phyloP scores from a whole-genome alignment of 768 basidiomycete genomes.

The Pulveroboletus sp. region DNA sequence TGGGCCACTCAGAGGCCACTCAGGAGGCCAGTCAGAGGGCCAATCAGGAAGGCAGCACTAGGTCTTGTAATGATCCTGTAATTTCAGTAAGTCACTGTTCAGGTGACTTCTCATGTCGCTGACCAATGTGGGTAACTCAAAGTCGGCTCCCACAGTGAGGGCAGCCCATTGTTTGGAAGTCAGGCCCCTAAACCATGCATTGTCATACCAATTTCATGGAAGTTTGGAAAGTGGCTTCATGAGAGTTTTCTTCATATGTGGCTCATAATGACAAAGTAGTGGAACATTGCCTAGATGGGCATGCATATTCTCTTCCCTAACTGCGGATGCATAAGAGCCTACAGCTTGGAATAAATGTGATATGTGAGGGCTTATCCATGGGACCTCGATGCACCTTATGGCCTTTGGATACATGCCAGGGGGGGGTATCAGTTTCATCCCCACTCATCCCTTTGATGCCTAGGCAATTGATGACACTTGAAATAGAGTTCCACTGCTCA shows the following conservation, averaged over 20 bases:
- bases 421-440: constrained; percentile 3
- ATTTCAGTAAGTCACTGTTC: too few relatives aligned
- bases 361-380: not conserved
- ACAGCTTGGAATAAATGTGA: not conserved
- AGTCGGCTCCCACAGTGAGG: too few relatives aligned
- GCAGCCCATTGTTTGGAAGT: too few relatives aligned
- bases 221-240: not conserved
- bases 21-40: too few relatives aligned
- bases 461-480: not conserved
- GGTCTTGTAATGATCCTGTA: too few relatives aligned
- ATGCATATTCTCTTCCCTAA: not conserved
- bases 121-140: too few relatives aligned
- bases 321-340: not conserved
- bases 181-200: not conserved
- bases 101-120: too few relatives aligned
- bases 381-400: not conserved
- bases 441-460: constrained; percentile 7
- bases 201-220: constrained; percentile 5
- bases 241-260: not conserved
- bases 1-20: too few relatives aligned
- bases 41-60: too few relatives aligned
- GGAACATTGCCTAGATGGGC: not conserved
- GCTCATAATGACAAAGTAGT: not conserved
- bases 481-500: not conserved
- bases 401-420: not conserved